phyloP scores from a whole-genome alignment of 2,329 filamentous ascomycete genomes.

The Cercospora brassicicola region DNA sequence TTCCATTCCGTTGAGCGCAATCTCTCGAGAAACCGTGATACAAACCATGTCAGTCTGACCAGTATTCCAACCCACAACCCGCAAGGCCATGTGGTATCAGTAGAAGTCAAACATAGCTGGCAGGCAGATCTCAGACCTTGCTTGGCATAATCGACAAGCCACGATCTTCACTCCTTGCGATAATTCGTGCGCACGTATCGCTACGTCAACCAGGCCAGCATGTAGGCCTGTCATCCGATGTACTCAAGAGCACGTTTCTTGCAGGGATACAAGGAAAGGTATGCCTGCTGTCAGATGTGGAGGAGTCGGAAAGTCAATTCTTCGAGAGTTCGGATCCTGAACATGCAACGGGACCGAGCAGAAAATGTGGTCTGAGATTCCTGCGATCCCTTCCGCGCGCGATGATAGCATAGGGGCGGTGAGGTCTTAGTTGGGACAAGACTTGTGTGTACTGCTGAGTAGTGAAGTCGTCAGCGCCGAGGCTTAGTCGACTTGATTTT shows the following conservation, averaged over 20 bases:
- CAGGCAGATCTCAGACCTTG: not conserved
- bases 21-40: not conserved
- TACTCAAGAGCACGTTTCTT: not conserved
- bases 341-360: not conserved
- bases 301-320: not conserved
- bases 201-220: not conserved
- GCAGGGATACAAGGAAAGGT: not conserved
- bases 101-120: not conserved
- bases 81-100: not conserved
- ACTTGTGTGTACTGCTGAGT: not conserved
- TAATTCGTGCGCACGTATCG: not conserved
- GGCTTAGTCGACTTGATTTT: not conserved
- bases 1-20: not conserved
- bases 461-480: not conserved
- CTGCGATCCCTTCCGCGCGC: not conserved
- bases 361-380: not conserved
- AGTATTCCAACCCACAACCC: not conserved
- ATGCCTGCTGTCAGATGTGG: not conserved
- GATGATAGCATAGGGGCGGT: not conserved
- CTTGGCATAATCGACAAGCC: not conserved
- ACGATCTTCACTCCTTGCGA: not conserved
- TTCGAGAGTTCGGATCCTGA: not conserved
- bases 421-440: not conserved
- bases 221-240: not conserved
- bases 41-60: not conserved